Base-by-base conservation (phyloP, 148 eudicot species). In the Gaultheria prostrata region DNA sequence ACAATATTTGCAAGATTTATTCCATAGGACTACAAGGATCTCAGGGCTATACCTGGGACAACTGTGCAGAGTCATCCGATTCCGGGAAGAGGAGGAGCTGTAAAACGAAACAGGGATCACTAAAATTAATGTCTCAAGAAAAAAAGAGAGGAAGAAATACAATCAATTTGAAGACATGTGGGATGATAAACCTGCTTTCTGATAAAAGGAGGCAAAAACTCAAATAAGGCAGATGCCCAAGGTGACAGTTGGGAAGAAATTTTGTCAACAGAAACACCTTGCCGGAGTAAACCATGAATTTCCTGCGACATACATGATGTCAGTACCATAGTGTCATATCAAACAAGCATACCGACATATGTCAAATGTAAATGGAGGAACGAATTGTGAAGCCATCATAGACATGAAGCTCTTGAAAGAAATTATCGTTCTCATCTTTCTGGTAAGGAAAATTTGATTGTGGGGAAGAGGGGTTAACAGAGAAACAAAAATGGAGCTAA, bases 51-150 rank as follows among this genome's bases (percentile, higher is more conserved):
- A 96, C 99, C 97, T 96, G 99, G 54, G 99, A 97, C 50, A 94
- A 88, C 90, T 97, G 99, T 74, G 99, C 99, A 57, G 99, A 97
- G 87, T 97, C 94, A 90, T 97, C 99, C 28, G 99, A 97, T 87
- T 97, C 99, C 21, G 99, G 99, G 81, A 91, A 91, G 84, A 97
- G 99, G 21, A 97, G 99, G 77, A 97, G 88, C 99, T 97, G 89
- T 80, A 82, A 85, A 83, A 89, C 30, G 11, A 77, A n/a, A 81
- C 33, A 79, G 35, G 67, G 21, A 53, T 53, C 14, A 83, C 28
- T 3, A 14, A 35, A 56, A 53, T 39, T 67, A 51, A 56, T 4
- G 53, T 49, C 17, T 20, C 18, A 39, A 63, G 69, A 4, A 28
- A 46, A 53, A 83, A 54, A 5, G 32, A 14, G 4, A 13, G 43